Percentiles rank a stretch among this genome's conserved stretches.
Evolutionary conservation across 2,329 filamentous ascomycete species (phyloP).

Genomic region (Metarhizium brunneum): DNA sequence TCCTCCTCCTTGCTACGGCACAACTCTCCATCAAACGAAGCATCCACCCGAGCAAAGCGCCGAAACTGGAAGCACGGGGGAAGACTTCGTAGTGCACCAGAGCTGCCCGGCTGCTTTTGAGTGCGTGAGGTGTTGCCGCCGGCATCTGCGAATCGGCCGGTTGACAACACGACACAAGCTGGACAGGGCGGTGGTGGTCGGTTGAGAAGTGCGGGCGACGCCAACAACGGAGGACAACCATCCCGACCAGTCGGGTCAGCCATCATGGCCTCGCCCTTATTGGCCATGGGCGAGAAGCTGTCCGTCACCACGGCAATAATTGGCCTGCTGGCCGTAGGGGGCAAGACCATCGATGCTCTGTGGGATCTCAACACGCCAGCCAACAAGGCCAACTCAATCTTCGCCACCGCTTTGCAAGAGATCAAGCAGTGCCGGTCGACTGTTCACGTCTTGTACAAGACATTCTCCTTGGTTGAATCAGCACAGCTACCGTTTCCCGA

Average conservation of each 20-base stretch:
- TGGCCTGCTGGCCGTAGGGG: slow-evolving; percentile 26
- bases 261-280: slow-evolving; percentile 1
- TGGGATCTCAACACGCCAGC: slow-evolving; percentile 24
- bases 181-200: background rate
- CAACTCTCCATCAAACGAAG: background rate
- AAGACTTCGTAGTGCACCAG: background rate
- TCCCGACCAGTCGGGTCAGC: background rate
- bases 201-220: background rate
- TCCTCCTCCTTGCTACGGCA: background rate
- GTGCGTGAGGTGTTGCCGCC: background rate
- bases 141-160: background rate
- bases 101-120: background rate
- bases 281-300: slow-evolving; percentile 16
- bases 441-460: slow-evolving; percentile 26
- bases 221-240: background rate
- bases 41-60: background rate
- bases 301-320: slow-evolving; percentile 27
- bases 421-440: slow-evolving; percentile 28
- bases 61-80: background rate
- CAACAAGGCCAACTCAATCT: slow-evolving; percentile 13
- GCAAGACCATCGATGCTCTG: slow-evolving; percentile 23
- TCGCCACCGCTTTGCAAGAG: slow-evolving; percentile 24
- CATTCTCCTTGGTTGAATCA: slow-evolving; percentile 22
- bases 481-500: slow-evolving; percentile 24
- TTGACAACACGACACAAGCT: background rate